Percentiles rank a stretch among this genome's conserved stretches.
These are phyloP conservation scores for Lactarius psammicola DNA, from an alignment of 768 basidiomycete genomes.

Conservation along the genomic window DNA sequence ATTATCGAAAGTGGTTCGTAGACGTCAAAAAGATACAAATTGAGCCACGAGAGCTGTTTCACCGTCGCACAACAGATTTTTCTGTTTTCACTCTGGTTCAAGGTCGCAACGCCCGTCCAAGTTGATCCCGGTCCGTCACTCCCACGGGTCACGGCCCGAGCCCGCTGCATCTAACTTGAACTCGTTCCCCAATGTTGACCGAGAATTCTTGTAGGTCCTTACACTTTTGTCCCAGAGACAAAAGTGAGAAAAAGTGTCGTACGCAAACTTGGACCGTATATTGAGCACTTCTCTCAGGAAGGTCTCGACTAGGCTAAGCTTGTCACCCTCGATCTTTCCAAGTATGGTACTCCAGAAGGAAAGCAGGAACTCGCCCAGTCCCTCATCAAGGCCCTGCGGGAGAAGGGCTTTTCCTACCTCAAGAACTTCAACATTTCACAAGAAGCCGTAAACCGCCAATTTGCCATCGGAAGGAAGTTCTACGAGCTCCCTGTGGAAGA, in stretches of 20 bases:
- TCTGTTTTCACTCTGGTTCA: too few relatives aligned
- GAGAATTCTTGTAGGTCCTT: constrained; percentile 32
- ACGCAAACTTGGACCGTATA: constrained; percentile 26
- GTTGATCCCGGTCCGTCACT: background rate
- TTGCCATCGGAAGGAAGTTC: constrained; percentile 46
- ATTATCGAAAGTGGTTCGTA: background rate
- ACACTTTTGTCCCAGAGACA: constrained; percentile 43
- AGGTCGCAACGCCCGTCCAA: background rate
- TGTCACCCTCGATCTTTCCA: constrained; percentile 45
- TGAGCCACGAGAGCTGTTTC: too few relatives aligned
- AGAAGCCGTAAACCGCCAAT: constrained; percentile 48
- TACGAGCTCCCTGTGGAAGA: constrained; percentile 52
- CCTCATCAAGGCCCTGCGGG: constrained; percentile 45
- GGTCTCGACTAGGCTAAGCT: constrained; percentile 51
- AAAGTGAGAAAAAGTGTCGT: constrained; percentile 6
- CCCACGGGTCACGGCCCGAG: background rate
- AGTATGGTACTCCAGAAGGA: constrained; percentile 42
- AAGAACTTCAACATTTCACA: constrained; percentile 51
- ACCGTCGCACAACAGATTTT: too few relatives aligned
- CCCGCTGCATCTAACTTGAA: background rate
- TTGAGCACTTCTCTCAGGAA: constrained; percentile 35
- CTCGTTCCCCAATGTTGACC: background rate
- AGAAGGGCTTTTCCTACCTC: constrained; percentile 53
- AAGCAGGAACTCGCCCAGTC: constrained; percentile 42
- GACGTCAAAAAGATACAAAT: background rate